Conservation (phyloP, 2,329 filamentous ascomycete genomes). For the Fusarium sublunatum region DNA sequence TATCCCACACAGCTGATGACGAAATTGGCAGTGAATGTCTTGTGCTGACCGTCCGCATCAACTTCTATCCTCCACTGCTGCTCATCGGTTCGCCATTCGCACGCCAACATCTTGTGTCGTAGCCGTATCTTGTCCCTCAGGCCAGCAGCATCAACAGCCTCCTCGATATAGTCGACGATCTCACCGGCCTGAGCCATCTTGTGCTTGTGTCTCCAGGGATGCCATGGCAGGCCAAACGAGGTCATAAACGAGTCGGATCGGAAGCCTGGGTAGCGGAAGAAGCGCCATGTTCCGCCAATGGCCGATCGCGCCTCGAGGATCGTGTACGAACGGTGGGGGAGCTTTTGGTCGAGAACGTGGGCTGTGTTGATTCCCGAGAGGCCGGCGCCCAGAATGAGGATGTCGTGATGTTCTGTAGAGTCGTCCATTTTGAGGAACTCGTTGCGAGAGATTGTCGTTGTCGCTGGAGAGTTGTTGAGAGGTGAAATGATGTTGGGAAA, state of each 20-base stretch:
- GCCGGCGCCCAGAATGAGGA: conserved; percentile 76
- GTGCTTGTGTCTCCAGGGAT: conserved; percentile 70
- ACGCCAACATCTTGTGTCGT: conserved; percentile 59
- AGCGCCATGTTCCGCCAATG: conserved; percentile 81
- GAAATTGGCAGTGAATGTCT: conserved; percentile 61
- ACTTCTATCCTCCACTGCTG: conserved; percentile 67
- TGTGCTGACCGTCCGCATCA: conserved; percentile 44
- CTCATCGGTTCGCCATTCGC: conserved; percentile 65
- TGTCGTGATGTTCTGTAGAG: conserved; percentile 55
- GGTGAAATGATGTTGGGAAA: conserved; percentile 10
- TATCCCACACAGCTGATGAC: conserved; percentile 72
- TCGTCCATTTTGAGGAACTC: conserved; percentile 28
- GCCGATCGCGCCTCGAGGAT: conserved; percentile 75
- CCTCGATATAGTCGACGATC: conserved; percentile 66
- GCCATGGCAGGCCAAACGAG: conserved; percentile 75
- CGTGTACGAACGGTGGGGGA: conserved; percentile 68
- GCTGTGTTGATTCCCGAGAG: conserved; percentile 80
- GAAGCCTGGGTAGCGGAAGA: conserved; percentile 81
- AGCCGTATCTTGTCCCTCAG: conserved; percentile 67
- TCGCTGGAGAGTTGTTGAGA: conserved; percentile 14
- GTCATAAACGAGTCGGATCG: conserved; percentile 73
- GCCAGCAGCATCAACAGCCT: conserved; percentile 61
- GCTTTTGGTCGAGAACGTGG: conserved; percentile 69
- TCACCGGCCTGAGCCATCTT: conserved; percentile 63
- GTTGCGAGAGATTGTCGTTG: neutral